Percentiles rank a stretch among this genome's conserved stretches.
Evolutionary conservation across 371 early-diverging fungal genomes (phyloP).

Genomic region (Mortierella sp.): DNA sequence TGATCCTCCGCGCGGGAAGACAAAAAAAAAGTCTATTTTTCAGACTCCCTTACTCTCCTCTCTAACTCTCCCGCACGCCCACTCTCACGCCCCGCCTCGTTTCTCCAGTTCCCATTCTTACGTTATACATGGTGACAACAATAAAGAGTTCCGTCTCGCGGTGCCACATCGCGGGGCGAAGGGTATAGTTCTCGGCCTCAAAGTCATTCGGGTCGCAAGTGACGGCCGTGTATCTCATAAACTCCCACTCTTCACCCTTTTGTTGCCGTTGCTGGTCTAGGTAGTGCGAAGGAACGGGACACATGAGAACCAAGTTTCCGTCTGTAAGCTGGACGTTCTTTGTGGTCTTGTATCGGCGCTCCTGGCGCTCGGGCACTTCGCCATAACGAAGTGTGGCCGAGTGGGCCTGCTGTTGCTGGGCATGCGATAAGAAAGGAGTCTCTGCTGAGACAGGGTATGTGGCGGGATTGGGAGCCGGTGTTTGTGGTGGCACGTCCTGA

Average conservation of each 20-base stretch:
- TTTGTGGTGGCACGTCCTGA: constrained; percentile 19
- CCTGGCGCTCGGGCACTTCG: constrained; percentile 61
- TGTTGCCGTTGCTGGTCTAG: constrained; percentile 52
- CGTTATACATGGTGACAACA: constrained; percentile 78
- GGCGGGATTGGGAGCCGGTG: not conserved
- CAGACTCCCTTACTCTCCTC: not conserved
- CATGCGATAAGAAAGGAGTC: constrained; percentile 29
- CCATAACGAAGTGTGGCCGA: constrained; percentile 58
- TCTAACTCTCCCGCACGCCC: not conserved
- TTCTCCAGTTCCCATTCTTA: constrained; percentile 11
- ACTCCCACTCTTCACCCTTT: constrained; percentile 68
- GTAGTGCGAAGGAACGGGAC: constrained; percentile 61
- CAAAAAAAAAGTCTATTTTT: not conserved
- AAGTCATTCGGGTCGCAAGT: constrained; percentile 72
- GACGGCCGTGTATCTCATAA: constrained; percentile 79
- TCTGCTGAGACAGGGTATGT: constrained; percentile 10
- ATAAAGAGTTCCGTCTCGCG: constrained; percentile 72
- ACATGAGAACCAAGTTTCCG: constrained; percentile 66
- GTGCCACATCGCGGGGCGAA: constrained; percentile 58
- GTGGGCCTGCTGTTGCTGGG: constrained; percentile 2
- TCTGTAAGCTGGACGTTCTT: constrained; percentile 54
- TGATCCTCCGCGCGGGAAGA: not conserved
- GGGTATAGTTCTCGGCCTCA: constrained; percentile 55
- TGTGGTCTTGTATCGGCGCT: constrained; percentile 61
- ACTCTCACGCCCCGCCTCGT: not conserved